phyloP scores from a whole-genome alignment of 352 stramenopile species.

The Pythium phragmiticola region DNA sequence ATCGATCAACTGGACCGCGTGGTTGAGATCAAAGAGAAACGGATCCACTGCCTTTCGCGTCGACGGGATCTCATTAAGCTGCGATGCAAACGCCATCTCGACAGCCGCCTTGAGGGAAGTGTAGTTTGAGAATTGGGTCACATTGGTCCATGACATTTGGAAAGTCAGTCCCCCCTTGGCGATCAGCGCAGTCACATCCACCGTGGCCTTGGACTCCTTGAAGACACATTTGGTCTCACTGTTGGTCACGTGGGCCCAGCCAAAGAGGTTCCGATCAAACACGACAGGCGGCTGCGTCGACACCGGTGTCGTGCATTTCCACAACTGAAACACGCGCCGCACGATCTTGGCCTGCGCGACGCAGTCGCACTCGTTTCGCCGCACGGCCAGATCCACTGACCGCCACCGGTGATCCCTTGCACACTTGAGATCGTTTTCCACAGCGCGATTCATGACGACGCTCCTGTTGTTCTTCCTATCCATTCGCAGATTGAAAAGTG shows the following conservation, averaged over 20 bases:
- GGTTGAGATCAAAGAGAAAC: slow-evolving; percentile 91
- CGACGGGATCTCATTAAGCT: slow-evolving; percentile 35
- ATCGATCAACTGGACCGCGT: slow-evolving; percentile 85
- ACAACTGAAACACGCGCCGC: slow-evolving; percentile 90
- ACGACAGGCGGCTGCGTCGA: slow-evolving; percentile 28
- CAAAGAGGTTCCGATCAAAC: slow-evolving; percentile 49
- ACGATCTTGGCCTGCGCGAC: slow-evolving; percentile 84
- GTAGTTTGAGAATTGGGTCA: slow-evolving; percentile 71
- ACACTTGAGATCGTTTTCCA: slow-evolving; percentile 81
- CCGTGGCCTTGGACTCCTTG: slow-evolving; percentile 13
- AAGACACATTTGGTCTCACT: slow-evolving; percentile 59
- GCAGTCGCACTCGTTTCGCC: slow-evolving; percentile 93
- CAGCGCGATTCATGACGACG: slow-evolving; percentile 58
- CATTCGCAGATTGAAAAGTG: slow-evolving; percentile 41
- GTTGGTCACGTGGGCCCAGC: slow-evolving; percentile 57
- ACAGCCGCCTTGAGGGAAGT: slow-evolving; percentile 64
- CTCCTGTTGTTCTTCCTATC: slow-evolving; percentile 3
- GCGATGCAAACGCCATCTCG: slow-evolving; percentile 33
- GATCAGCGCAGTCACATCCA: slow-evolving; percentile 21
- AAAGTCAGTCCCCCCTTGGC: slow-evolving; percentile 49
- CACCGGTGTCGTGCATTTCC: slow-evolving; percentile 86
- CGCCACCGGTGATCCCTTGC: slow-evolving; percentile 94
- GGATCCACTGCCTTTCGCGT: slow-evolving; percentile 67
- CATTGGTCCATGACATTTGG: slow-evolving; percentile 64
- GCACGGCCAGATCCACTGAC: slow-evolving; percentile 85